These are phyloP conservation scores for Sclerospora graminicola DNA, from an alignment of 352 stramenopile species.

Conservation along the genomic window DNA sequence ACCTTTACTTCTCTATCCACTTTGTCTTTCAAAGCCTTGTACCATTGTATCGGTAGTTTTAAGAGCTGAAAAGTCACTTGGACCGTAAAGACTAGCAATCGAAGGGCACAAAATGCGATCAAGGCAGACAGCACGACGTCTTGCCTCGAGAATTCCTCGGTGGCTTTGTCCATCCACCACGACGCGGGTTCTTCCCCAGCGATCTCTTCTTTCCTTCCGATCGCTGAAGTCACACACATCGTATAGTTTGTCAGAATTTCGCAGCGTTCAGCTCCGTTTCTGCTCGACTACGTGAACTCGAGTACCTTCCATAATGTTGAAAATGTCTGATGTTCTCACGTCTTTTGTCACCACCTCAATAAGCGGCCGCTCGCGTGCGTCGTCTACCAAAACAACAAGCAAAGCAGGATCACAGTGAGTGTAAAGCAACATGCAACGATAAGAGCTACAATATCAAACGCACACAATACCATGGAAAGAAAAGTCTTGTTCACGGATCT, in stretches of 20 bases:
- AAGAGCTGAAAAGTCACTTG: slow-evolving; percentile 22
- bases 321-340: slow-evolving; percentile 40
- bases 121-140: slow-evolving; percentile 34
- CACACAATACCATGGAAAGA: slow-evolving; percentile 43
- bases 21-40: slow-evolving; percentile 2
- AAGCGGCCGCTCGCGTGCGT: slow-evolving; percentile 23
- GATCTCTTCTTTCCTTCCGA: slow-evolving; percentile 5
- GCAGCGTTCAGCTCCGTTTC: neutral
- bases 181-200: slow-evolving; percentile 8
- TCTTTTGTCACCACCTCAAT: slow-evolving; percentile 43
- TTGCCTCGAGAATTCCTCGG: slow-evolving; percentile 30
- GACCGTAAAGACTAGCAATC: slow-evolving; percentile 18
- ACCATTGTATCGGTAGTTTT: slow-evolving; percentile 16
- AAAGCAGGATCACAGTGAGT: neutral
- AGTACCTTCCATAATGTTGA: slow-evolving; percentile 38
- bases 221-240: slow-evolving; percentile 15
- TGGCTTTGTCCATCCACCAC: slow-evolving; percentile 28
- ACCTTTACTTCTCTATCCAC: neutral
- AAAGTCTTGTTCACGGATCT: slow-evolving; percentile 58
- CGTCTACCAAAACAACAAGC: slow-evolving; percentile 23
- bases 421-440: neutral
- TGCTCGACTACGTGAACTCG: neutral
- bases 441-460: slow-evolving; percentile 1
- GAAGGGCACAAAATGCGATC: slow-evolving; percentile 21
- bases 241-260: slow-evolving; percentile 12